These are phyloP conservation scores for Cutaneotrichosporon spelunceum DNA, from an alignment of 1,284 basidiomycete genomes.

Conservation along the genomic window DNA sequence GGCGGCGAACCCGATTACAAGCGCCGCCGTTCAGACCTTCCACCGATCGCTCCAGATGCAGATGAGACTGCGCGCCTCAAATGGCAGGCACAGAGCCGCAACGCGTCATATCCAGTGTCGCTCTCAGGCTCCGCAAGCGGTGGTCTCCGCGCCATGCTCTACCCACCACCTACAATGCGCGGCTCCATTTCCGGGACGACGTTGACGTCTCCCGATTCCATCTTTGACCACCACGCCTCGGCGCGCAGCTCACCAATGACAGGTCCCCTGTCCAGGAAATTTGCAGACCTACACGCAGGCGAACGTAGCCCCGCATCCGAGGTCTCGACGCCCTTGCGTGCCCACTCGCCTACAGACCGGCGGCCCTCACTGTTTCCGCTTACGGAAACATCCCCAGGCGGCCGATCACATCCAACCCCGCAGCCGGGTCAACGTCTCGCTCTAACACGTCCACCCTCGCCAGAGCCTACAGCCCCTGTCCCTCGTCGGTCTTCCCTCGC, in stretches of 20 bases:
- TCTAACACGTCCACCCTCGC: constrained; percentile 34
- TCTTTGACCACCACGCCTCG: constrained; percentile 16
- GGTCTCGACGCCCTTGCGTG: constrained; percentile 13
- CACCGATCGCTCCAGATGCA: constrained; percentile 32
- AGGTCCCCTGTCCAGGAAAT: constrained; percentile 38
- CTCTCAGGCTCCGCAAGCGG: constrained; percentile 11
- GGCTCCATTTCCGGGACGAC: constrained; percentile 29
- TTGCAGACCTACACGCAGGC: constrained; percentile 38
- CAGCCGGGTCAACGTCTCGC: constrained; percentile 8
- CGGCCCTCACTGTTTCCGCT: constrained; percentile 23
- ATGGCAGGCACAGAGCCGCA: constrained; percentile 45
- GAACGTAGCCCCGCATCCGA: constrained; percentile 21
- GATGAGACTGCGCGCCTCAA: constrained; percentile 43
- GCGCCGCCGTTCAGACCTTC: constrained; percentile 42
- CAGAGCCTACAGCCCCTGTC: constrained; percentile 21
- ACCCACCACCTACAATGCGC: constrained; percentile 32
- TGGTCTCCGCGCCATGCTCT: constrained; percentile 27
- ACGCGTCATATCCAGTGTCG: constrained; percentile 40
- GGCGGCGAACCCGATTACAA: constrained; percentile 36
- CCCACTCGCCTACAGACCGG: constrained; percentile 22
- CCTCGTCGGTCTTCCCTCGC: constrained; percentile 37
- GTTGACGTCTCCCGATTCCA: constrained; percentile 21
- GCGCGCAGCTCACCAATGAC: constrained; percentile 39
- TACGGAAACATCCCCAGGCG: background rate
- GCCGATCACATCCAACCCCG: background rate